Evolutionary conservation across 2,329 filamentous ascomycete genomes (phyloP), one percentile per base, ranked within the genome.

Genomic region (Diplodia mutila): DNA sequence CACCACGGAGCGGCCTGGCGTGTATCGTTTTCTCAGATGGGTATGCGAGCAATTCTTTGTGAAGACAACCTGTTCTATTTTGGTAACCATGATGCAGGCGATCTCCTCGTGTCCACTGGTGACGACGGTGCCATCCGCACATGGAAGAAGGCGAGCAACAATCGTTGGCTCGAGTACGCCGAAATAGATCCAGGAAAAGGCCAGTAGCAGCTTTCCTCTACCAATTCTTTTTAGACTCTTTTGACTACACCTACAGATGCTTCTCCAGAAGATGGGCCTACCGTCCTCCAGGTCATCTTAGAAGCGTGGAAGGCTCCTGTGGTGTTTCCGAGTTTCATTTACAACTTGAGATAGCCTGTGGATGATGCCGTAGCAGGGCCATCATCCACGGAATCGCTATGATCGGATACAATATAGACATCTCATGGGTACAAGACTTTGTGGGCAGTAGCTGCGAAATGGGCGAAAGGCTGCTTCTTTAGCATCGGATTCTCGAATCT

Each of bases 1-100:
- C 88, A 91, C 74, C 85, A 87, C 61, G 89, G 87, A 21, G 90
- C 90, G 1, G 90, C 93, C 1, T 94, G 91, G 91, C 83, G 90
- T 25, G 88, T 94, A 2, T 86, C 86, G 0, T 94, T 93, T 72
- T 83, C 82, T 14, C 80, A 80, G 32, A 80, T 80, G 75, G 82
- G 80, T 80, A 76, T 67, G 77, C 11, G 39, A 8, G 2, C 21
- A 8, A 16, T 42, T 1, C 32, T 61, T 3, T 48, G 23, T 21
- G 23, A 16, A 12, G 25, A 48, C 9, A 4, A 6, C 11, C 6
- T 42, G 18, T 46, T 49, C n/a, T 48, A 2, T 14, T n/a, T 7
- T 59, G 34, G 37, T 63, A 55, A 25, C 23, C 14, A 23, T 72
- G 85, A 86, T 65, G 84, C 88, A 80, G 90, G 90, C 4, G 90